Base-by-base conservation (phyloP, 345 rosid species). In the Camelina hispida region DNA sequence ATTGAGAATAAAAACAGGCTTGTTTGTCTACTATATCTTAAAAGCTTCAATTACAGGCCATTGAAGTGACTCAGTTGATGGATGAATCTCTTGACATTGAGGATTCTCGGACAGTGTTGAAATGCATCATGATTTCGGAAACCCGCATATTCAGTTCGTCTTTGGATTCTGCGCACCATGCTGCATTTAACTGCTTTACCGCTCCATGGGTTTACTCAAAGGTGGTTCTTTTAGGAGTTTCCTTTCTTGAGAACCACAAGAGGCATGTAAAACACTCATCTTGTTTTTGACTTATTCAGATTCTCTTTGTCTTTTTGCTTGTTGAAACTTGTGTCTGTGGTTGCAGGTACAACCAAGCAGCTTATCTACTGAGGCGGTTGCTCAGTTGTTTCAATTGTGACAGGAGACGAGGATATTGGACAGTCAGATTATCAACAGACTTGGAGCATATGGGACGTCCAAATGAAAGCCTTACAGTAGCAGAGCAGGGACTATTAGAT, bases 371-470 rank as follows among this genome's bases (percentile, higher is more conserved):
- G 80, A 87, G 82, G 76, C 79, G 73, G 59, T 72, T 92, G 80
- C 96, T 95, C 38, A 65, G 55, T 79, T 78, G 80, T 70, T 92
- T 90, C 63, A 68, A 63, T 22, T 88, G 81, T 79, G 97, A 92
- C 71, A 78, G 85, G 76, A 88, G 98, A 84, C 89, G 97, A 85
- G 98, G 97, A 69, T 84, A 83, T 79, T 91, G 98, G 98, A 91
- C 89, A 44, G 84, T 94, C 12, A 84, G 98, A 75, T 82, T 94
- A 82, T 90, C 98, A 22, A 79, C 91, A 64, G 91, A 94, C 82
- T 84, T 94, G 76, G 97, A 90, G 80, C 97, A 90, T 75, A 70
- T 85, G 56, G 91, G 93, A 65, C 82, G 80, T 76, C 85, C 80
- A 48, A 82, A 85, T 75, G 92, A 91, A 77, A 91, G 96, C 74